phyloP scores from a whole-genome alignment of 176 grass and related monocot species.

The Aechmea fasciata region DNA sequence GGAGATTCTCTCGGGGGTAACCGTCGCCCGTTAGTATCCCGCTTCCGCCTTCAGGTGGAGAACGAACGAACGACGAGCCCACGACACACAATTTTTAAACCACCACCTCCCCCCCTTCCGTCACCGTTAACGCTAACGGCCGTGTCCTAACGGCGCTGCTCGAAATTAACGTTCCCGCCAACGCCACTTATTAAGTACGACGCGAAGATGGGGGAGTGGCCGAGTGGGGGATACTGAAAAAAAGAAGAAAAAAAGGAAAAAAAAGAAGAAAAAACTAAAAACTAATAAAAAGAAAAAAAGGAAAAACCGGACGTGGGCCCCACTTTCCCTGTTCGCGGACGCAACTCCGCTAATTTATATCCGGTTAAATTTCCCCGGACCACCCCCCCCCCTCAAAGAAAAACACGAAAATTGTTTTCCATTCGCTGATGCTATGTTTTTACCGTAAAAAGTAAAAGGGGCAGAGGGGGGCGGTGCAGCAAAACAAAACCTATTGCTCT shows the following conservation, averaged over 20 bases:
- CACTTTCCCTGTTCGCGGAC: conserved; percentile 23
- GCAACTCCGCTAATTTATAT: conserved; percentile 18
- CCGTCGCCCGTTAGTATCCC: too few relatives aligned
- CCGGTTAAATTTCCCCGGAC: conserved; percentile 17
- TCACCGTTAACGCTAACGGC: background rate
- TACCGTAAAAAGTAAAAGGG: background rate
- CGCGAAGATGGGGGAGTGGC: too few relatives aligned
- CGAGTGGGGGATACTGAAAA: too few relatives aligned
- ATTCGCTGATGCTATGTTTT: too few relatives aligned
- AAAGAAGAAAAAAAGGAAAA: background rate
- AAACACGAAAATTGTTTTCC: too few relatives aligned
- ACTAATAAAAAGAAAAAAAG: background rate
- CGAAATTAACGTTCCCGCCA: background rate
- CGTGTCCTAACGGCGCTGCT: background rate
- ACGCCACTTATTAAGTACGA: too few relatives aligned
- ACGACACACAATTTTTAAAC: too few relatives aligned
- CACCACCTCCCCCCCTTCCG: too few relatives aligned
- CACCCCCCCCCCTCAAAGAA: background rate
- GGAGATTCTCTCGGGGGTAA: conserved; percentile 15
- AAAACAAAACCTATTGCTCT: too few relatives aligned
- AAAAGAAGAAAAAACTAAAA: background rate
- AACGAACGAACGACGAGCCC: too few relatives aligned
- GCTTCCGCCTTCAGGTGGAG: too few relatives aligned
- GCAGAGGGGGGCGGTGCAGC: too few relatives aligned
- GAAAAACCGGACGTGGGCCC: conserved; percentile 7